These are phyloP conservation scores for Gynochthodes officinalis DNA, from an alignment of 257 asterid genomes.

Conservation along the genomic window DNA sequence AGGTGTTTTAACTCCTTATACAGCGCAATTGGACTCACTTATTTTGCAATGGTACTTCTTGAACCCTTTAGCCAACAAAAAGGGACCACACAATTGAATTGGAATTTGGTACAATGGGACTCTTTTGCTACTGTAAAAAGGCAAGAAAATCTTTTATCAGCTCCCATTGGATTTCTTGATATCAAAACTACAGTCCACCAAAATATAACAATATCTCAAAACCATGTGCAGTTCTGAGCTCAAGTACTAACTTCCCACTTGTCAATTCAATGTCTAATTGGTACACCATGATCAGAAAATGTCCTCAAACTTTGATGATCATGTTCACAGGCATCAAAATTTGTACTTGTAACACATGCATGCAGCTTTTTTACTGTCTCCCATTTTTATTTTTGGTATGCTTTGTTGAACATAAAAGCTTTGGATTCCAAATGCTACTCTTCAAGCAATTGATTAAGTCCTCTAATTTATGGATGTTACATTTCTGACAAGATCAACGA, in stretches of 20 bases:
- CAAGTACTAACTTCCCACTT: conserved; percentile 9
- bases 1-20: too few relatives aligned
- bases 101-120: neutral
- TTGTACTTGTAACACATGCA: neutral
- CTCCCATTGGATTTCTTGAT: neutral
- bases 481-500: too few relatives aligned
- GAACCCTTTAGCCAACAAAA: neutral
- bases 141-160: conserved; percentile 7
- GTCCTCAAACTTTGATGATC: neutral
- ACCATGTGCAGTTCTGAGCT: conserved; percentile 9
- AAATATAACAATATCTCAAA: neutral
- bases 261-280: conserved; percentile 2
- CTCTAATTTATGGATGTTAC: too few relatives aligned
- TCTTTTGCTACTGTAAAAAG: neutral
- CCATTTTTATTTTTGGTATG: too few relatives aligned
- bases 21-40: too few relatives aligned
- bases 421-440: too few relatives aligned
- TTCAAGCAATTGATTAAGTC: too few relatives aligned
- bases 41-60: too few relatives aligned
- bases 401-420: neutral
- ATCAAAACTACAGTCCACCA: neutral
- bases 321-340: neutral
- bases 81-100: neutral
- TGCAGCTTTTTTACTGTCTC: neutral
- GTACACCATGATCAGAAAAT: neutral